Evolutionary conservation across 1,139 yeast species (phyloP), one percentile per base, ranked within the genome.

Genomic region (Arxiozyma slooffiae): DNA sequence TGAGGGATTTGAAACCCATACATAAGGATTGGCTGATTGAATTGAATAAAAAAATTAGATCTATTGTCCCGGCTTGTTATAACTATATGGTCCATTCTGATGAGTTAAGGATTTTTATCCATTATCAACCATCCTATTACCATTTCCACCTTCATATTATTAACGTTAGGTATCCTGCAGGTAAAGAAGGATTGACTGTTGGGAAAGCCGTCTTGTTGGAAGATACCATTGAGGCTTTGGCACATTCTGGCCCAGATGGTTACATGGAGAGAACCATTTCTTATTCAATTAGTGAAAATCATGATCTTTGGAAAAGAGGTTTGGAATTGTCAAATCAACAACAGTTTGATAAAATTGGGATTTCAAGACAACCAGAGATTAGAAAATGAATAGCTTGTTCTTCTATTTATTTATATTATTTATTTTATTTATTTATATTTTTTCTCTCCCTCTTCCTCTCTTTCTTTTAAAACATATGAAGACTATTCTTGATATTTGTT

Each of bases 101-200:
- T 49, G 77, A 81, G 57, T 66, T 90, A 58, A 77, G 95, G 54
- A 66, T 88, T 1, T 90, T 84, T 63, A 75, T 89, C 48, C 97
- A 89, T 66, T 89, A 92, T 66, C 97, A 90, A 56, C 99, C 99
- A 0, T 86, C 96, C 0, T 92, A 92, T 66, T 92, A 92, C 63
- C 97, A 92, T 63, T 83, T 92, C 72, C 98, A 92, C 65, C 76
- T 92, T 38, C 98, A 92, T 63, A 82, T 86, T n/a, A 95, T 89
- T 23, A 85, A 84, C 59, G 74, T 85, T 7, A 74, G 70, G 23
- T 86, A 85, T 57, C 80, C 82, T 1, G 95, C 95, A 0, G 45
- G 45, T 6, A 92, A 89, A 7, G 79, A 78, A 53, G 85, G 90
- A 2, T 77, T 82, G 47, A 72, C 80, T 16, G 81, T 79, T 11